Base-by-base conservation (phyloP, 2,329 filamentous ascomycete species). In the Trichophyton simii region DNA sequence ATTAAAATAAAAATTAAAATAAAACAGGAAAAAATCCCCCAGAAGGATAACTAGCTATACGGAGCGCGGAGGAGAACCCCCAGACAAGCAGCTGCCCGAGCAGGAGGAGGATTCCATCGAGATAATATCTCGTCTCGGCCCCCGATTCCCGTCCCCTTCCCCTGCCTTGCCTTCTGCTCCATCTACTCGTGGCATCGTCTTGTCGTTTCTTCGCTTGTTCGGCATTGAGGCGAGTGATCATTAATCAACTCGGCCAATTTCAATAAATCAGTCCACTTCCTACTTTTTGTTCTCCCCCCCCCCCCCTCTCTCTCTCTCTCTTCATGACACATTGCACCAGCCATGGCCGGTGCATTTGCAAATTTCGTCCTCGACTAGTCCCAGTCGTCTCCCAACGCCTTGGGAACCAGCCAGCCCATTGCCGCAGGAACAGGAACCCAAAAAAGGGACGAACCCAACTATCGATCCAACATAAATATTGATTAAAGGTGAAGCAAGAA, bases 341-440 rank as follows among this genome's bases (percentile, higher is more conserved):
- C 50, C 50, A 55, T 55, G 50, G 50, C 50, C 28, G 7, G 50
- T 55, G 50, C 50, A 18, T 15, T n/a, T 54, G 50, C 15, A 34
- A 25, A 28, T 54, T 54, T 31, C 50, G 7, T 34, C 13, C 13
- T 18, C 13, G 34, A 54, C 22, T 18, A 9, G 31, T 38, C 34
- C 18, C 18, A 18, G 18, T 18, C 20, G 46, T 15, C 20, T 50
- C 22, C 22, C 46, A 55, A 55, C 50, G 50, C 50, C 50, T 9
- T 28, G 36, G 50, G 31, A 55, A 55, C 41, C n/a, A 44, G 41
- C 41, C 25, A 55, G 48, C 15, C 28, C 28, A 55, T 55, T 28
- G 50, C 50, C 50, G 50, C 50, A 55, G 50, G 50, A 55, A 55
- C 50, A 36, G 6, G 28, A 55, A 55, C 50, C 50, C 13, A 54